Base-by-base conservation (phyloP, 2,329 filamentous ascomycete genomes). In the Chaetomiaceae sp. region DNA sequence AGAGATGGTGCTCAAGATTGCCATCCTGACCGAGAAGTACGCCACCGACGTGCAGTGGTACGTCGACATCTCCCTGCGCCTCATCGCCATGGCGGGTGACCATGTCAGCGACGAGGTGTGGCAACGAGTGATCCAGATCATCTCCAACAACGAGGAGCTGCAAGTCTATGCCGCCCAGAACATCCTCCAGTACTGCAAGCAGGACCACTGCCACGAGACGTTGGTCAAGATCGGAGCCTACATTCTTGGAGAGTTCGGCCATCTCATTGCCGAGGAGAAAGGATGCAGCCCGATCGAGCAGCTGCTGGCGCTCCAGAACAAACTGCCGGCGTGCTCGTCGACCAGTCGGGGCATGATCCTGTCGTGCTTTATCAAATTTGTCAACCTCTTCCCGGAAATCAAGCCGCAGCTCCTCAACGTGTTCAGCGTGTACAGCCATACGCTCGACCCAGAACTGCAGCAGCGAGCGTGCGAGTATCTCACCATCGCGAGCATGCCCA, bases 41-140 rank as follows among this genome's bases (percentile, higher is more conserved):
- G 93, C 93, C 20, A 96, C 91, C 0, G 93, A 99, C 64, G 89
- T 96, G 17, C 92, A 97, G 72, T 99, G 93, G 93, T 99, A 99
- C 68, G 95, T 99, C 56, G 92, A 99, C 66, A 96, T 97, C 60
- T 96, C 93, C 10, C 76, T 99, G 59, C 84, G 92, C 50, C 79
- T 99, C 46, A 91, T 99, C 53, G 90, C 92, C 52, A 91, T 97
- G 82, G 93, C 95, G 3, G 93, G 93, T 59, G 93, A 99, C 64
- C 93, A 99, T 67, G 92, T 99, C 60, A 97, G 92, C 68, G 95
- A 99, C 57, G 93, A 99, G 70, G 93, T 99, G 16, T 99, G 93
- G 93, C 93, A 99, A 68, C 85, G 93, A 61, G 92, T 99, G 50
- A 96, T 96, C 56, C 93, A 99, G 68, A 97, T 99, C 61, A 91